Evolutionary conservation across 2,329 filamentous ascomycete species (phyloP).

Genomic region (Trichoderma semiorbis): DNA sequence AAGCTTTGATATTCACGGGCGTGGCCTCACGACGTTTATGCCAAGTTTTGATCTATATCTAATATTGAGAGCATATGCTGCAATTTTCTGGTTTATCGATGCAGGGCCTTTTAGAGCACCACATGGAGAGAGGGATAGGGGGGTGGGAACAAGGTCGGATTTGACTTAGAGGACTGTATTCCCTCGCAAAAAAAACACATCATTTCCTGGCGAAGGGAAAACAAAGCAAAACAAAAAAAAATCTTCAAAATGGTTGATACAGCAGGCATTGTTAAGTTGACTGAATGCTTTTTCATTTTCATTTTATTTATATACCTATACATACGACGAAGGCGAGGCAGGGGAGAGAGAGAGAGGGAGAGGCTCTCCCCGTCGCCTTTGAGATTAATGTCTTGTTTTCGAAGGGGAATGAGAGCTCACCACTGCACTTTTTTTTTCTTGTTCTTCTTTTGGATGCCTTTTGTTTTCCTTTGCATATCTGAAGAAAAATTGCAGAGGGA

Average conservation of each 20-base stretch:
- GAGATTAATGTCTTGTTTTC: conserved; percentile 11
- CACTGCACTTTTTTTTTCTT: background rate
- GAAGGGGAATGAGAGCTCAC: background rate
- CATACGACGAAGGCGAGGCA: background rate
- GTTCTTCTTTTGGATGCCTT: background rate
- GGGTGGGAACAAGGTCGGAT: background rate
- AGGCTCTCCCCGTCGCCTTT: background rate
- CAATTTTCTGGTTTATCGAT: background rate
- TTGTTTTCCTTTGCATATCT: background rate
- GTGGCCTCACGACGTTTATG: conserved; percentile 1
- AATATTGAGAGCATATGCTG: conserved; percentile 4
- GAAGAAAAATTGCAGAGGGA: background rate
- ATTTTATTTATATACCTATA: background rate
- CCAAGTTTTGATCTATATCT: background rate
- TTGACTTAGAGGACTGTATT: background rate
- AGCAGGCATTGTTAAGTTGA: conserved; percentile 15
- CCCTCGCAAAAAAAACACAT: background rate
- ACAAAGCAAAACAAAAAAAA: background rate
- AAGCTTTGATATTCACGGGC: background rate
- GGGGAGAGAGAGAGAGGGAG: conserved; percentile 1
- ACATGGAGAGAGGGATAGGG: background rate
- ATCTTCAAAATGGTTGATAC: background rate
- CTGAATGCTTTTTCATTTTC: background rate
- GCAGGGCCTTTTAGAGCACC: background rate
- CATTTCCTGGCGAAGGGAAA: background rate